Evolutionary conservation across 139 green algal species (phyloP), one percentile per base, ranked within the genome.

Genomic region (Micractinium sp.): DNA sequence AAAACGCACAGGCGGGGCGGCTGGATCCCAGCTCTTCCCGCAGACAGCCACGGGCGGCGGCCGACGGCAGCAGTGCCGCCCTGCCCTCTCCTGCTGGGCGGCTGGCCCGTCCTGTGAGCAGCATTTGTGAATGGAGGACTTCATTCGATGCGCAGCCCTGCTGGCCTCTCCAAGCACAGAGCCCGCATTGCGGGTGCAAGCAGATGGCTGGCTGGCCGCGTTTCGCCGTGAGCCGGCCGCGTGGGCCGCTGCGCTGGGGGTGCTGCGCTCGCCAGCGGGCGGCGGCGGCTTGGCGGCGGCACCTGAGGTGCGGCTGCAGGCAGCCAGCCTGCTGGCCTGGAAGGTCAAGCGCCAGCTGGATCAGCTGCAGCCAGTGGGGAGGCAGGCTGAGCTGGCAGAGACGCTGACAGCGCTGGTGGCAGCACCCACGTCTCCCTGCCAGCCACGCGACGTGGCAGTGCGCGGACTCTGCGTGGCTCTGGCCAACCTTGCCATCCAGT

Each of bases 261-360:
- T 60, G 56, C n/a, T 29, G 67, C 67, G 31, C 22, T 56, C 47
- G 47, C 47, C 47, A 9, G 47, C 47, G 47, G 63, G 20, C 63
- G 14, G 63, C 63, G 63, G 63, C 63, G 63, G 63, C 20, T 25
- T 27, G 63, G 63, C 63, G 20, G 18, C 20, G 20, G 63, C 60
- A 25, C 82, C 82, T 31, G 79, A 73, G 74, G 81, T 79, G 36
- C 77, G 74, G 23, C 53, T 88, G 53, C 89, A 89, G 35, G 89
- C 82, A 16, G 75, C 75, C 19, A 38, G 83, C 23, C 61, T 89
- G 38, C 79, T 91, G 67, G 75, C 83, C 27, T 91, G 80, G 79
- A 91, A 91, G 80, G 35, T 25, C 38, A 91, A 87, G 80, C 53
- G 29, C 31, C 89, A 91, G 71, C 89, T 89, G 66, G 39, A 16